Conservation (phyloP, 768 basidiomycete species). For the Rhodotorula toruloides region DNA sequence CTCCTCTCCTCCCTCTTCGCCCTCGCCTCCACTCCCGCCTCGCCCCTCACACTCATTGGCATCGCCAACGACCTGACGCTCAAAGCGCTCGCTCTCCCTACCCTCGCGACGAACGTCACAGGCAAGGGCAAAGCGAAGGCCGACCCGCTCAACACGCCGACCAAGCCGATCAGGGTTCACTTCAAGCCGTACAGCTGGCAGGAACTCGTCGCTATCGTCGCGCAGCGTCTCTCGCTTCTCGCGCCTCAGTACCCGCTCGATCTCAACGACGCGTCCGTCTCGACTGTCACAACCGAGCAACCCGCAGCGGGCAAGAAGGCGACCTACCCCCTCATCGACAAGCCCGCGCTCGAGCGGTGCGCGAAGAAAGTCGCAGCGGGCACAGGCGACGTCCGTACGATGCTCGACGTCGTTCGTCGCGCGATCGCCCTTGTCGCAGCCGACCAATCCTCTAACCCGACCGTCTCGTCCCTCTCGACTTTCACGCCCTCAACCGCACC, state of each 20-base stretch:
- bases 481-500: slow-evolving; percentile 30
- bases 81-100: slow-evolving; percentile 52
- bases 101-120: neutral
- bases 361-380: slow-evolving; percentile 74
- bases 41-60: slow-evolving; percentile 64
- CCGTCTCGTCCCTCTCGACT: slow-evolving; percentile 41
- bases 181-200: slow-evolving; percentile 71
- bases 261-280: too few species aligned
- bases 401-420: slow-evolving; percentile 73
- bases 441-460: slow-evolving; percentile 54
- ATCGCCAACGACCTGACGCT: slow-evolving; percentile 88
- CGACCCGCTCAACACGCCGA: slow-evolving; percentile 17
- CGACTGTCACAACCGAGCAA: too few species aligned
- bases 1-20: slow-evolving; percentile 62
- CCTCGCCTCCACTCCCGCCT: slow-evolving; percentile 56
- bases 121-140: slow-evolving; percentile 46
- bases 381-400: slow-evolving; percentile 74
- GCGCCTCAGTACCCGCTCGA: neutral
- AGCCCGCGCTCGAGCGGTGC: slow-evolving; percentile 62
- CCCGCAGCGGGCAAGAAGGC: slow-evolving; percentile 20
- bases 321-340: slow-evolving; percentile 53
- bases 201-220: slow-evolving; percentile 66
- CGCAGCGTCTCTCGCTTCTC: slow-evolving; percentile 57
- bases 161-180: slow-evolving; percentile 56
- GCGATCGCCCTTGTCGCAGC: slow-evolving; percentile 52